Base-by-base conservation (phyloP, 2,329 filamentous ascomycete species). In the Alternaria viburni region DNA sequence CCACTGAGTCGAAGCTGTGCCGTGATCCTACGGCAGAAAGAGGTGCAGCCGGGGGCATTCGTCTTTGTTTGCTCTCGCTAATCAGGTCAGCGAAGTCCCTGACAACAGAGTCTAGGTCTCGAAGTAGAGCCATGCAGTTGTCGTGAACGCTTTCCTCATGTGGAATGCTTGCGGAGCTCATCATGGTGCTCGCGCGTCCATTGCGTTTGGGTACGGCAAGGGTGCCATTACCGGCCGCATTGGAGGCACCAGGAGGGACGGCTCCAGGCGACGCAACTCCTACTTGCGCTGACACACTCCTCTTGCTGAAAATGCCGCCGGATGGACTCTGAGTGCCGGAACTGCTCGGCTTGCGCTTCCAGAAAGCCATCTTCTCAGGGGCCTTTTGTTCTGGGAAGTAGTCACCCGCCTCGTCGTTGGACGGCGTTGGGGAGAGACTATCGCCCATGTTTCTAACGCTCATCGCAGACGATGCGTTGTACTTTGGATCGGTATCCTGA, bases 31-130 rank as follows among this genome's bases (percentile, higher is more conserved):
- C 69, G 5, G 77, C 73, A 10, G 78, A 75, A 21, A 68, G 58
- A 49, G 88, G 85, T 19, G 81, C 72, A 6, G 88, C 84, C n/a
- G 81, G 71, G 6, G 89, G 84, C 12, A 82, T 79, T 6, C 94
- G 88, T 54, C 94, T 87, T 43, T 91, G 88, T 79, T 96, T 97
- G 81, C 90, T 96, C 74, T 91, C 91, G 8, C 86, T 82, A 57
- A 98, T 86, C 10, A 99, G 83, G 10, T 85, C 83, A 0, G 92
- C 90, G 71, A 98, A 97, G 71, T 97, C 93, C 4, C 86, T 81
- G 0, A 98, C 90, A 3, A 96, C 93, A 8, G 87, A 85, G 76
- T 99, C 94, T 3, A 99, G 84, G 74, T 98, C 93, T 13, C 86
- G 88, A 4, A 98, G 84, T n/a, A 99, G 81, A 12, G 91, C 89